phyloP scores from a whole-genome alignment of 768 basidiomycete species.

The Lactarius evosmus region DNA sequence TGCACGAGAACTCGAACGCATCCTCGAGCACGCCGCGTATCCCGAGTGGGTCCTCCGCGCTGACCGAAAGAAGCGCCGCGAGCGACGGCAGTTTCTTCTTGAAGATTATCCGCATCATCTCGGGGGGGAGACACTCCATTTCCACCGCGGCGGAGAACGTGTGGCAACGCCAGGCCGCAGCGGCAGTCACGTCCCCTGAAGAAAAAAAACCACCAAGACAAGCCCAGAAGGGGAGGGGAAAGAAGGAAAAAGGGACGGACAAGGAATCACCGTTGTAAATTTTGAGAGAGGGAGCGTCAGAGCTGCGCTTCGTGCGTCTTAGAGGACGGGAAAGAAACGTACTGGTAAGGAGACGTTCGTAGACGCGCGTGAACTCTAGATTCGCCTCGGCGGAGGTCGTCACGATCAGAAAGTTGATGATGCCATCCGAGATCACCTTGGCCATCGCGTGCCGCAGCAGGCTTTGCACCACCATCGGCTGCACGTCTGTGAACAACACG shows the following conservation, averaged over 20 bases:
- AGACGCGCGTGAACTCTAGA: constrained; percentile 76
- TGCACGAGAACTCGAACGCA: constrained; percentile 77
- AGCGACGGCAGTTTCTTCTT: constrained; percentile 71
- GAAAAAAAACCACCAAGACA: too few relatives aligned
- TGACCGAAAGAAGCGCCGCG: constrained; percentile 44
- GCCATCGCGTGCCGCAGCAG: constrained; percentile 78
- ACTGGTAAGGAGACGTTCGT: constrained; percentile 86
- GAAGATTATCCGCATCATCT: constrained; percentile 65
- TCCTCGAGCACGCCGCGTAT: constrained; percentile 62
- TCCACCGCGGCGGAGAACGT: constrained; percentile 87
- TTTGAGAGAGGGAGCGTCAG: background rate
- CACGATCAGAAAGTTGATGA: constrained; percentile 82
- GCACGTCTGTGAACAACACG: constrained; percentile 31
- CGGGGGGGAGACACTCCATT: constrained; percentile 62
- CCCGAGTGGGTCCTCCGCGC: constrained; percentile 34
- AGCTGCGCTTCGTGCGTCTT: too few relatives aligned
- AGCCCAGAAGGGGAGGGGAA: too few relatives aligned
- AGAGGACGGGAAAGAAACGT: constrained; percentile 34
- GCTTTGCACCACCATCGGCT: constrained; percentile 73
- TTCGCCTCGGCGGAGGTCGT: constrained; percentile 86
- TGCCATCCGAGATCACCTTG: constrained; percentile 69
- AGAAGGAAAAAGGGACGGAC: background rate
- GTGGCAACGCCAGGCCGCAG: constrained; percentile 84
- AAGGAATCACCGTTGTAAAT: too few relatives aligned
- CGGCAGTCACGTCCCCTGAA: constrained; percentile 81